phyloP scores from a whole-genome alignment of 495 filamentous ascomycete genomes.

The Aspergillus hancockii region DNA sequence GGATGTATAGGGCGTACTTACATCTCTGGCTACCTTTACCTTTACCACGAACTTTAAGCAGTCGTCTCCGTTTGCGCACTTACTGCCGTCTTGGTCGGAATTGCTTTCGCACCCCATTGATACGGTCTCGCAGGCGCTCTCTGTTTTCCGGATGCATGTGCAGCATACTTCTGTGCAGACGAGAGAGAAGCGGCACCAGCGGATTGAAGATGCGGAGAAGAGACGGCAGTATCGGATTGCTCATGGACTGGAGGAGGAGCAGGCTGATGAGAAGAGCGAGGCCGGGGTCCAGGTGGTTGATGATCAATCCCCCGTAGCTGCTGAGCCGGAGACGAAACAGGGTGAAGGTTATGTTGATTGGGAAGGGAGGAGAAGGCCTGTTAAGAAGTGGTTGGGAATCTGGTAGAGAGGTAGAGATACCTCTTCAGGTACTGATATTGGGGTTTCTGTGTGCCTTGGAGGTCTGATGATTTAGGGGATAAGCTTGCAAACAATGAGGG shows the following conservation, averaged over 20 bases:
- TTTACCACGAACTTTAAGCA: conserved; percentile 69
- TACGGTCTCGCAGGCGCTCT: conserved; percentile 55
- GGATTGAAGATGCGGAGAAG: conserved; percentile 79
- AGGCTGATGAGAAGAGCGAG: conserved; percentile 23
- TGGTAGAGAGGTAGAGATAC: conserved; percentile 46
- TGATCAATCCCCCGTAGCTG: conserved; percentile 35
- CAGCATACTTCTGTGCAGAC: conserved; percentile 61
- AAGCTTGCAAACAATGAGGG: background rate
- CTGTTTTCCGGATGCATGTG: conserved; percentile 71
- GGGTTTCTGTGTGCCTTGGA: background rate
- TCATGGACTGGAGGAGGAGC: conserved; percentile 65
- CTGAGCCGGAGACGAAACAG: conserved; percentile 15
- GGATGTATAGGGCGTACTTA: conserved; percentile 60
- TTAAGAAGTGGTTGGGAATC: conserved; percentile 67
- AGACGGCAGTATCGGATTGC: conserved; percentile 75
- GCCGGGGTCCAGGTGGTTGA: conserved; percentile 26
- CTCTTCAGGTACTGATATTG: background rate
- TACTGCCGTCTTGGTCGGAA: conserved; percentile 64
- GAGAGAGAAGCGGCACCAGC: conserved; percentile 62
- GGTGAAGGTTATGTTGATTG: conserved; percentile 38
- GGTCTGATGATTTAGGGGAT: background rate
- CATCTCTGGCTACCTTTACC: conserved; percentile 64
- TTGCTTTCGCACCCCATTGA: conserved; percentile 63
- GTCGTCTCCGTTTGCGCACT: conserved; percentile 69
- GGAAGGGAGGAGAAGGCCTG: conserved; percentile 49